phyloP scores from a whole-genome alignment of 176 grass and related monocot species.

The Poa annua region DNA sequence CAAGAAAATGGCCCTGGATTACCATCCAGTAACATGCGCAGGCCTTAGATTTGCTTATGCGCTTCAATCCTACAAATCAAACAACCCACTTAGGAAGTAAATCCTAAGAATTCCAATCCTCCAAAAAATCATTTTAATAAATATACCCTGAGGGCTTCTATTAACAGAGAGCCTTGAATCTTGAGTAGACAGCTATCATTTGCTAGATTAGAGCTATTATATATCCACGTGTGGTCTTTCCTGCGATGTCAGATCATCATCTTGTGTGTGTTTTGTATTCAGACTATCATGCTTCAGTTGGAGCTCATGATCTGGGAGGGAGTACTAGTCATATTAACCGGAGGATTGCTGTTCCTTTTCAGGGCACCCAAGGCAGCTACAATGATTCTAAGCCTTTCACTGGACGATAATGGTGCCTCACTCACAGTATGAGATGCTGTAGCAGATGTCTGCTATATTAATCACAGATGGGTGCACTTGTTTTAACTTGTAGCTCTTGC shows the following conservation, averaged over 20 bases:
- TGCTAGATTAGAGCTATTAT: not conserved
- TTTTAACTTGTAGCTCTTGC: not conserved
- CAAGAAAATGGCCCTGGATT: not conserved
- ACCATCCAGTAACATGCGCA: not conserved
- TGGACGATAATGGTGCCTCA: conserved; percentile 84
- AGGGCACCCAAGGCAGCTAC: conserved; percentile 97
- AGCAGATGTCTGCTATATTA: not conserved
- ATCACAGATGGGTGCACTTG: not conserved
- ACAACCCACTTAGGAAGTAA: not conserved
- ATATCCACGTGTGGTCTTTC: not conserved
- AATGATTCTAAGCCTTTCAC: conserved; percentile 81
- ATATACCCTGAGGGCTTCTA: not conserved
- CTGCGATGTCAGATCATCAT: not conserved
- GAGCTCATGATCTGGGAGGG: not conserved
- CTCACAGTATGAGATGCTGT: conserved; percentile 70
- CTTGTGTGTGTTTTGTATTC: not conserved
- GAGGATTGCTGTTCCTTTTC: conserved; percentile 36
- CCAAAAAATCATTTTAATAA: not conserved
- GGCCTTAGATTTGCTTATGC: not conserved
- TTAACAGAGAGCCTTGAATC: conserved; percentile 9
- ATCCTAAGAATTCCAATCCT: not conserved
- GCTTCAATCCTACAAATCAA: not conserved
- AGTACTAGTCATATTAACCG: conserved; percentile 18
- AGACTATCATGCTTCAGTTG: not conserved
- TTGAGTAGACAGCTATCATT: not conserved